Conservation (phyloP, 805 yeast species). For the Debaryomyces tyrocola region DNA sequence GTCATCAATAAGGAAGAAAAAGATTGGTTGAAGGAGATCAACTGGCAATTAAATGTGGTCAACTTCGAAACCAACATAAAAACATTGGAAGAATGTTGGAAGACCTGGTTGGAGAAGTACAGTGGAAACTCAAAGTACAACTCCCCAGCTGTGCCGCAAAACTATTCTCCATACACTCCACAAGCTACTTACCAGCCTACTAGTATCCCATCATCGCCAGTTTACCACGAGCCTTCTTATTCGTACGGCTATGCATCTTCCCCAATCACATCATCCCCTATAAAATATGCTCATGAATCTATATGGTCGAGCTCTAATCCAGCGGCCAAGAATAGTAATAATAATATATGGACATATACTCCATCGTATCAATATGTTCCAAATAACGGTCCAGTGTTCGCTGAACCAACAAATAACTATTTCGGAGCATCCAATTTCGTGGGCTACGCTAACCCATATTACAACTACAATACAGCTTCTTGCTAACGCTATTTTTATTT, state of each 20-base stretch:
- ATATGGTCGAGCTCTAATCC: conserved; percentile 23
- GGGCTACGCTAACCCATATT: conserved; percentile 40
- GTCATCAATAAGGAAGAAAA: conserved; percentile 68
- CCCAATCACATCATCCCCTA: conserved; percentile 28
- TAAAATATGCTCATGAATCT: conserved; percentile 20
- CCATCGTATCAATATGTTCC: conserved; percentile 20
- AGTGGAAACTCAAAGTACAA: conserved; percentile 5
- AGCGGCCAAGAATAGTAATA: not conserved
- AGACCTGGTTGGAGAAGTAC: conserved; percentile 41
- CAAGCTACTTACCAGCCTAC: conserved; percentile 1
- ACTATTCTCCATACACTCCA: conserved; percentile 1
- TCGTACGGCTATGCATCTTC: conserved; percentile 19
- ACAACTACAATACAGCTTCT: conserved; percentile 32
- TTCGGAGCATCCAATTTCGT: conserved; percentile 23
- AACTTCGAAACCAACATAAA: conserved; percentile 36
- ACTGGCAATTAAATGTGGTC: conserved; percentile 57
- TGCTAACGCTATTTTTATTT: conserved; percentile 6
- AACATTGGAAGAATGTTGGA: conserved; percentile 47
- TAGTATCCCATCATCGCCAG: conserved; percentile 22
- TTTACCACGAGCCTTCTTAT: conserved; percentile 8
- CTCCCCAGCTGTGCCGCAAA: conserved; percentile 3
- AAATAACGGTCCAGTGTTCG: conserved; percentile 1
- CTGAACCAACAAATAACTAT: conserved; percentile 20
- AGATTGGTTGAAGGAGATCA: conserved; percentile 60
- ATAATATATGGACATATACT: conserved; percentile 26